phyloP scores from a whole-genome alignment of 306 rosid species.

The Rosa rugosa region DNA sequence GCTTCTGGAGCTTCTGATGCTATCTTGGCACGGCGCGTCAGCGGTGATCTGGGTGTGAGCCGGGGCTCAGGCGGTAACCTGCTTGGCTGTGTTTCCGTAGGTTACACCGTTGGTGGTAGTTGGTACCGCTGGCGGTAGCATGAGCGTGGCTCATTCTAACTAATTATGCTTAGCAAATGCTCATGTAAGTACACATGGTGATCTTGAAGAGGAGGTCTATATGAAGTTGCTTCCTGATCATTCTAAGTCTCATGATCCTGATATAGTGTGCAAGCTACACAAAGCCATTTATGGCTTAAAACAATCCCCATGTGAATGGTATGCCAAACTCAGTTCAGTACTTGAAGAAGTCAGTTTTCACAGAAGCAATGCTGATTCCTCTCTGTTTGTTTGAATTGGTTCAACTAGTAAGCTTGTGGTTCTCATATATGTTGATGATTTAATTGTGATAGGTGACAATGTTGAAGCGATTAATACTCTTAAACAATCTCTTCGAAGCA shows the following conservation, averaged over 20 bases:
- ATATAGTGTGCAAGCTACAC: neutral
- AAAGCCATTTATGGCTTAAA: neutral
- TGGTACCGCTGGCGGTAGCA: too few relatives aligned
- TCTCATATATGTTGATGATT: too few relatives aligned
- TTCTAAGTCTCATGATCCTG: neutral
- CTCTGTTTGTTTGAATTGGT: neutral
- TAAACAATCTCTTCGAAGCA: too few relatives aligned
- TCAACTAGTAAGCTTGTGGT: neutral
- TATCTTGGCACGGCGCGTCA: too few relatives aligned
- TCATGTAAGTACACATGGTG: too few relatives aligned
- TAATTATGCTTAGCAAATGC: neutral
- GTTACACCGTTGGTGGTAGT: neutral
- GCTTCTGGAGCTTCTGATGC: too few relatives aligned
- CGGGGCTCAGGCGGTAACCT: too few relatives aligned
- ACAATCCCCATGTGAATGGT: neutral
- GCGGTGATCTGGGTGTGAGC: too few relatives aligned
- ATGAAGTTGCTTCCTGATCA: neutral
- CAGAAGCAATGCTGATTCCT: neutral
- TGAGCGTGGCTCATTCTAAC: neutral
- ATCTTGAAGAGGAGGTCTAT: neutral
- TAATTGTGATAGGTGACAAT: too few relatives aligned
- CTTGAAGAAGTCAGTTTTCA: neutral
- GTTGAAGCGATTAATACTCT: too few relatives aligned
- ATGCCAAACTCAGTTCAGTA: neutral
- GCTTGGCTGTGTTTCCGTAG: too few relatives aligned